A percentile compares a stretch with the other conserved stretches of the same genome.
Evolutionary conservation across 176 grass and related monocot species (phyloP).

Genomic region (Oryza glaberrima): DNA sequence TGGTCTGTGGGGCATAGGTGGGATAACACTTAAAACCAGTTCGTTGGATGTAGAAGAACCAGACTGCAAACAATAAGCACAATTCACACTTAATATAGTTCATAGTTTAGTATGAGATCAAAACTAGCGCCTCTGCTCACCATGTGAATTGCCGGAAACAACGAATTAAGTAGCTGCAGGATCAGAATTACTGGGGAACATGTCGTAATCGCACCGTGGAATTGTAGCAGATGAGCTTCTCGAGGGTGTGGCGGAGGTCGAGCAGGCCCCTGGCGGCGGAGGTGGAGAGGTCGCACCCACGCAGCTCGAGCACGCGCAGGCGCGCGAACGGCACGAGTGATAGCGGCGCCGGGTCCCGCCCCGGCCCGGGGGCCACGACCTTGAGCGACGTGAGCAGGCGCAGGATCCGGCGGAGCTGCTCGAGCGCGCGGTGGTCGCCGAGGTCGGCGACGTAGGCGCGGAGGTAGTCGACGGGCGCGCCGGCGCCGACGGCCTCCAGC

Average conservation of each 20-base stretch:
- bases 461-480: slow-evolving; percentile 95
- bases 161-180: neutral
- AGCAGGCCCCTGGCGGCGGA: slow-evolving; percentile 74
- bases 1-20: slow-evolving; percentile 4
- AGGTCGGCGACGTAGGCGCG: slow-evolving; percentile 92
- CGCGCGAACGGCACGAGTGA: slow-evolving; percentile 78
- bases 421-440: slow-evolving; percentile 93
- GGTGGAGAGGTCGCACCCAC: slow-evolving; percentile 80
- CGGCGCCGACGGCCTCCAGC: slow-evolving; percentile 87
- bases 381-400: slow-evolving; percentile 83
- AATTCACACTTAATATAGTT: slow-evolving; percentile 18
- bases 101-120: slow-evolving; percentile 19
- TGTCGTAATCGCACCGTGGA: slow-evolving; percentile 65
- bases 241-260: slow-evolving; percentile 84
- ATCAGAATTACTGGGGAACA: slow-evolving; percentile 7
- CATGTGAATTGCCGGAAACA: neutral
- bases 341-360: slow-evolving; percentile 77
- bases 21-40: slow-evolving; percentile 17
- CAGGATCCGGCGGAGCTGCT: slow-evolving; percentile 88
- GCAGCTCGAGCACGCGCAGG: slow-evolving; percentile 74
- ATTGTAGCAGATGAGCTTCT: slow-evolving; percentile 80
- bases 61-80: slow-evolving; percentile 32
- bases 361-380: slow-evolving; percentile 60
- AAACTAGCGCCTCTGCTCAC: neutral
- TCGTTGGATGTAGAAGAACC: slow-evolving; percentile 30